These are phyloP conservation scores for Volvox africanus DNA, from an alignment of 139 green algal genomes.

Conservation along the genomic window DNA sequence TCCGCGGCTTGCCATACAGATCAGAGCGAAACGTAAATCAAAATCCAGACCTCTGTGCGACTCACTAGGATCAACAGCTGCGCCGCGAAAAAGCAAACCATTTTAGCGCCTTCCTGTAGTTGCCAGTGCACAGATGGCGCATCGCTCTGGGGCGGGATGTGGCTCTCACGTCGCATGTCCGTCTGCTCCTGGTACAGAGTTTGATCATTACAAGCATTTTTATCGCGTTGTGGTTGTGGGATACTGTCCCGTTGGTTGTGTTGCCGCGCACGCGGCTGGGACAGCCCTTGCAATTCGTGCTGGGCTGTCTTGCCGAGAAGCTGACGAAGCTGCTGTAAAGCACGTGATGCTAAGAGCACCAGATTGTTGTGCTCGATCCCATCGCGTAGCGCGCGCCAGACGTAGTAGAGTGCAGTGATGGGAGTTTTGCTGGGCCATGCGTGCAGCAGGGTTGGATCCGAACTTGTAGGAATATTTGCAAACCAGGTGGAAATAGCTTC, in stretches of 20 bases:
- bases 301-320: not conserved
- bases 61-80: conserved; percentile 31
- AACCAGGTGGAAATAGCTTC: not conserved
- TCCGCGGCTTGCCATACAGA: too few relatives aligned
- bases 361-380: not conserved
- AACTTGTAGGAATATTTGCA: not conserved
- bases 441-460: not conserved
- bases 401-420: not conserved
- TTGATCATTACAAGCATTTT: not conserved
- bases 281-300: not conserved
- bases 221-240: not conserved
- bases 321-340: not conserved
- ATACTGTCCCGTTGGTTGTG: not conserved
- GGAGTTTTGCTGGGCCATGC: not conserved
- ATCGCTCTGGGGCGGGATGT: too few relatives aligned
- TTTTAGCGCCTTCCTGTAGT: not conserved
- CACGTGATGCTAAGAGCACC: not conserved
- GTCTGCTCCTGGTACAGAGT: not conserved
- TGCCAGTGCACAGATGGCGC: not conserved
- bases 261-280: too few relatives aligned
- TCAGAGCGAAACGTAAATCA: too few relatives aligned
- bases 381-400: not conserved
- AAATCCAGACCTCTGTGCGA: not conserved
- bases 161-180: not conserved
- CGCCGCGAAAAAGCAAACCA: not conserved